Percentiles rank a stretch among this genome's conserved stretches.
phyloP scores from a whole-genome alignment of 441 rosid species.

The Pelargonium myrrhifolium region DNA sequence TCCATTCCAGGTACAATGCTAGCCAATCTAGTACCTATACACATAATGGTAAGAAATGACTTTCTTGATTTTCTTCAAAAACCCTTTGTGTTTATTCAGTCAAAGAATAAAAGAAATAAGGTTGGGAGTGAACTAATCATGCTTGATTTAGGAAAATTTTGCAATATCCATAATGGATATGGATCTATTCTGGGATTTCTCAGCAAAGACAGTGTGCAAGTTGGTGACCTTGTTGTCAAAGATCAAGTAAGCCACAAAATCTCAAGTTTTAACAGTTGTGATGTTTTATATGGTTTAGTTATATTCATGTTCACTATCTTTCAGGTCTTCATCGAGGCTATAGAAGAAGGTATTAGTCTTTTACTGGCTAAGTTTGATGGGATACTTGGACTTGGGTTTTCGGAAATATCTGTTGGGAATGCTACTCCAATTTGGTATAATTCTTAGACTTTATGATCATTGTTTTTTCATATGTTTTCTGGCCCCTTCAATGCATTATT shows the following conservation, averaged over 20 bases:
- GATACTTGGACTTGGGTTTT: slow-evolving; percentile 70
- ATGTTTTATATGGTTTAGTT: neutral
- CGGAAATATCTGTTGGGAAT: slow-evolving; percentile 64
- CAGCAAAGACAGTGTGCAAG: slow-evolving; percentile 61
- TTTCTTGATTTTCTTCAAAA: neutral
- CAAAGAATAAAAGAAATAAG: neutral
- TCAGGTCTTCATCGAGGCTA: slow-evolving; percentile 68
- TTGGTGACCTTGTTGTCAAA: slow-evolving; percentile 55
- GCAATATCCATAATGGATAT: slow-evolving; percentile 57
- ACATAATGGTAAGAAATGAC: slow-evolving; percentile 40
- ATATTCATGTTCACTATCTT: neutral
- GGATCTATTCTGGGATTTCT: slow-evolving; percentile 71
- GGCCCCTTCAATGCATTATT: neutral
- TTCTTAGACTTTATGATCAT: neutral
- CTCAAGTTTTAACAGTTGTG: slow-evolving; percentile 7
- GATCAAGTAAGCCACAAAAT: slow-evolving; percentile 42
- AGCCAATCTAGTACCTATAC: slow-evolving; percentile 45
- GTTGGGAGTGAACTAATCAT: neutral
- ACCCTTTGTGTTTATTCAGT: neutral
- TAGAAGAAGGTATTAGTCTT: slow-evolving; percentile 50
- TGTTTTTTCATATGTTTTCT: neutral
- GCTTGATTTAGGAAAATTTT: slow-evolving; percentile 36
- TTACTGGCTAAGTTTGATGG: slow-evolving; percentile 66
- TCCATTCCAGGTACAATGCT: slow-evolving; percentile 55
- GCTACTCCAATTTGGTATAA: slow-evolving; percentile 58